phyloP scores from a whole-genome alignment of 1,284 basidiomycete species.

The Apiotrichum veenhuisii region DNA sequence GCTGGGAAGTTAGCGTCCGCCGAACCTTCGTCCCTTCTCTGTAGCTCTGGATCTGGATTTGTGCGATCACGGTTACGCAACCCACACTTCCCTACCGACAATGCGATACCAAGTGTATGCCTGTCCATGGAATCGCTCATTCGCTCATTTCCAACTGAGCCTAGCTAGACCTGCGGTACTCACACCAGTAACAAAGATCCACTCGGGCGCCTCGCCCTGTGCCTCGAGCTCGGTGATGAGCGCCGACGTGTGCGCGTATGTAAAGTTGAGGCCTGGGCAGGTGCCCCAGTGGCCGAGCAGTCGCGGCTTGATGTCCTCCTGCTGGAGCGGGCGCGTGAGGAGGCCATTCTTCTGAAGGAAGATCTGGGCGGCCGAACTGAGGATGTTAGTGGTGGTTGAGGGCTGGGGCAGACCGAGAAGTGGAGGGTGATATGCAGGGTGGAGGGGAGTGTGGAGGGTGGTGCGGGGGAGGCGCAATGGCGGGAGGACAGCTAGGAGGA shows the following conservation, averaged over 20 bases:
- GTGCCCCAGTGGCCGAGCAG: constrained; percentile 59
- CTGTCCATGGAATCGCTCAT: no score
- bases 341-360: constrained; percentile 73
- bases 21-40: background rate
- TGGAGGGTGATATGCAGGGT: background rate
- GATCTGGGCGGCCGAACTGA: constrained; percentile 57
- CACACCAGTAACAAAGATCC: constrained; percentile 60
- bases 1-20: constrained; percentile 47
- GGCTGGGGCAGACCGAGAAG: no score
- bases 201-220: constrained; percentile 39
- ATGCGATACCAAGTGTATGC: no score
- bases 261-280: constrained; percentile 65
- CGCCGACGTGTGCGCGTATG: constrained; percentile 75
- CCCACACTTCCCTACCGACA: no score
- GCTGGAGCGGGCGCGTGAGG: constrained; percentile 58
- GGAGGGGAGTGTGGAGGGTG: no score
- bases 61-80: background rate
- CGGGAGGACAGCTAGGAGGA: no score
- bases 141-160: background rate
- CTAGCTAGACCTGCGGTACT: no score
- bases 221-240: constrained; percentile 59
- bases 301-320: constrained; percentile 70
- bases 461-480: no score
- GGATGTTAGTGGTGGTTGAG: no score
- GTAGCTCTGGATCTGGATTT: background rate